Base-by-base conservation (phyloP, 1,284 basidiomycete species). In the Ganoderma boninense region DNA sequence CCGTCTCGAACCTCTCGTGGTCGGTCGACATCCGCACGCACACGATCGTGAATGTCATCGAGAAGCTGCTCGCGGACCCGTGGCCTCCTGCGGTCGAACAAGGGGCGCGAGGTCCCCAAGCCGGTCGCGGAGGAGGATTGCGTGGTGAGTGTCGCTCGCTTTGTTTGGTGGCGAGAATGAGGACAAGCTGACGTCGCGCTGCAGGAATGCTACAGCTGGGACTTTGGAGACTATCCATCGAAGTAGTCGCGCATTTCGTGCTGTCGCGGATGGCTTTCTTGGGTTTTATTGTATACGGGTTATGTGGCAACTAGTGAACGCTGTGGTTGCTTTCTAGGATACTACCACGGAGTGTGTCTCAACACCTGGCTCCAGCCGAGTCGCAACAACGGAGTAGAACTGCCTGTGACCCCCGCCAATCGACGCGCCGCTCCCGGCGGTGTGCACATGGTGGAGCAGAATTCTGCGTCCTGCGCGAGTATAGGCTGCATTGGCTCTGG, bases 1-100 rank as follows among this genome's bases (percentile, higher is more conserved):
- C 96, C 0, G 95, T 97, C 52, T 90, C 90, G 4, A 90, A 95
- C 75, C 86, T 93, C 35, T 92, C 92, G 10, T 98, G 97, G 97
- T 77, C 88, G 0, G 92, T 94, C 29, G 91, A 96, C 77, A 82
- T 97, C 59, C 89, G 95, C 32, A 93, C 87, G 23, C 97, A 98
- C 77, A 87, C 91, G 14, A 97, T 98, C 74, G 88, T 90, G n/a
- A 89, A 87, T 68, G 86, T 98, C 56, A 94, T 97, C 72, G 92
- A 95, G 71, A 89, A 89, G 71, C 76, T 98, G 10, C 83, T 98
- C 59, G 83, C 84, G 1, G 84, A 91, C 54, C 92, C 96, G 20
- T 98, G 97, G 96, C 84, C 81, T 66, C 87, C 86, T 71, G 91
- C 85, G 76, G 79, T 83, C 23, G 88, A 89, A 54, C 72, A 77